These are phyloP conservation scores for Dictyostelium citrinum DNA, from an alignment of 78 protist genomes.

Conservation along the genomic window DNA sequence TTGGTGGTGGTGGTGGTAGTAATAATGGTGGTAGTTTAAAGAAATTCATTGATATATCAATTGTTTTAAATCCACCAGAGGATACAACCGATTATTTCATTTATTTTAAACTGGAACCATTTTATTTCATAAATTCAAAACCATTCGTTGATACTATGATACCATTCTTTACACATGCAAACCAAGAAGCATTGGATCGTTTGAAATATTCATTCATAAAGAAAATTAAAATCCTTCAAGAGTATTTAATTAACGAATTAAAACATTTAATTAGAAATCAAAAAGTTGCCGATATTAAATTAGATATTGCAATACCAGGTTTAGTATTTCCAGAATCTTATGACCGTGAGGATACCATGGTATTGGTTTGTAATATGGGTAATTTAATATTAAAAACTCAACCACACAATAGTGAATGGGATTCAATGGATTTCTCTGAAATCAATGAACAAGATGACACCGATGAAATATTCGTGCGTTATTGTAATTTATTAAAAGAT, in stretches of 20 bases:
- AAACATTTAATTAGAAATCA: constrained; percentile 60
- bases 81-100: constrained; percentile 29
- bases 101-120: constrained; percentile 13
- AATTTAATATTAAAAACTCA: constrained; percentile 36
- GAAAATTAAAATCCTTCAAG: constrained; percentile 28
- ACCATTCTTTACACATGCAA: constrained; percentile 64
- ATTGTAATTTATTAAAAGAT: background rate
- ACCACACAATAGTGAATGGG: constrained; percentile 41
- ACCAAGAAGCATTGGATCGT: constrained; percentile 68
- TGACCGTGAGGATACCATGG: constrained; percentile 21
- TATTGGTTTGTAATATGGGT: constrained; percentile 23
- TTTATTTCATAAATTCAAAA: constrained; percentile 43
- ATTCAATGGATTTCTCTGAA: constrained; percentile 9
- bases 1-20: background rate
- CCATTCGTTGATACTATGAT: constrained; percentile 70
- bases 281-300: constrained; percentile 52
- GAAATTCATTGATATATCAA: background rate
- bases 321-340: constrained; percentile 49
- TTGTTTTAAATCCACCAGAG: constrained; percentile 11
- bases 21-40: background rate
- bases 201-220: constrained; percentile 54
- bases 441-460: constrained; percentile 20
- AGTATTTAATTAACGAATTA: background rate
- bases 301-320: constrained; percentile 33
- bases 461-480: background rate